phyloP scores from a whole-genome alignment of 2,329 filamentous ascomycete species.

The Dactylonectria macrodidyma region DNA sequence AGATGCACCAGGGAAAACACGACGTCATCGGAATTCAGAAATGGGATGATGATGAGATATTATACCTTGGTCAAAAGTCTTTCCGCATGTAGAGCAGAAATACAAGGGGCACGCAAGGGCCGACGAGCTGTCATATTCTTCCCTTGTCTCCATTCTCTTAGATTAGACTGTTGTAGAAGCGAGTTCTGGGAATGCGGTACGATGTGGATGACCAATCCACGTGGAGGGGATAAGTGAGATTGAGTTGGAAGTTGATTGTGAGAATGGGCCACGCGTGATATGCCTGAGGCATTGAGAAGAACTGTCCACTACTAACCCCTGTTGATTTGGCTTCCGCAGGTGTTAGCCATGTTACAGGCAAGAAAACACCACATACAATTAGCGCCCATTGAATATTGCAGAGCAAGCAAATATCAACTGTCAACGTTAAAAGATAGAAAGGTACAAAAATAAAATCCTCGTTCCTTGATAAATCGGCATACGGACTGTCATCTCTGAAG shows the following conservation, averaged over 20 bases:
- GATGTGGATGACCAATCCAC: not conserved
- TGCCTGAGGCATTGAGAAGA: not conserved
- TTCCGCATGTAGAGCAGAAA: slow-evolving; percentile 1
- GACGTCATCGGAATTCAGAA: not conserved
- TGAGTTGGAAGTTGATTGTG: not conserved
- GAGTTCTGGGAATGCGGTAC: not conserved
- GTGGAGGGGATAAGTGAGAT: not conserved
- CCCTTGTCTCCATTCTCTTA: not conserved
- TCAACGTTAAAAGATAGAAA: no score
- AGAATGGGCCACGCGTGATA: not conserved
- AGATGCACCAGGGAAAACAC: not conserved
- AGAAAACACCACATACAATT: no score
- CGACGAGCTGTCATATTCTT: not conserved
- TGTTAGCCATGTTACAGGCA: no score
- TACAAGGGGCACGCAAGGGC: not conserved
- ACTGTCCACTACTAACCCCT: not conserved
- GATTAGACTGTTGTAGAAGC: not conserved
- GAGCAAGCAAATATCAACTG: no score
- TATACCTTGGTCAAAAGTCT: slow-evolving; percentile 9
- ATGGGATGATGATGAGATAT: not conserved
- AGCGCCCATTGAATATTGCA: no score
- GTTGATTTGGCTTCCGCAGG: no score
- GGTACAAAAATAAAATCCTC: no score
- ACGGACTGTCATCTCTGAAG: no score
- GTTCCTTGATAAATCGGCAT: no score